phyloP scores from a whole-genome alignment of 139 green algal species.

The Coelastrella sp. region DNA sequence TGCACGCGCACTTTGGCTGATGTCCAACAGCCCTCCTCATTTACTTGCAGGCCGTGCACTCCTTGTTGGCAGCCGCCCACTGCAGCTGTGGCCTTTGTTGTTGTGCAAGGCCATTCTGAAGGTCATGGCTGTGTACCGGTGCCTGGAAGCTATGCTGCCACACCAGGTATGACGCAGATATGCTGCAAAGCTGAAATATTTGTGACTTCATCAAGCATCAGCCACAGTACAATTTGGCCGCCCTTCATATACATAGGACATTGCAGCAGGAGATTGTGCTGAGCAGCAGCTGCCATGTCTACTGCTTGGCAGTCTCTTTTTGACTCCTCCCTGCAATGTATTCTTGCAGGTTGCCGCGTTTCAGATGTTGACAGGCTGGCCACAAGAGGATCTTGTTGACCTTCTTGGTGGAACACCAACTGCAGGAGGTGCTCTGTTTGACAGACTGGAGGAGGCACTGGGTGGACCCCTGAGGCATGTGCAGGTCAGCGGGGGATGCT shows the following conservation, averaged over 20 bases:
- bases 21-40: not conserved
- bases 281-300: not conserved
- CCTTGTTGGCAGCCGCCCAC: conserved; percentile 68
- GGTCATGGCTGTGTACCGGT: conserved; percentile 67
- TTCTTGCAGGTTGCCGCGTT: conserved; percentile 66
- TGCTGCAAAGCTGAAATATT: no score
- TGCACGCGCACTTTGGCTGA: no score
- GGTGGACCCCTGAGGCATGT: conserved; percentile 28
- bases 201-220: no score
- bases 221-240: no score
- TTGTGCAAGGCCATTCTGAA: conserved; percentile 85
- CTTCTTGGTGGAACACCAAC: conserved; percentile 35
- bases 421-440: conserved; percentile 66
- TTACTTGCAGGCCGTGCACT: conserved; percentile 61
- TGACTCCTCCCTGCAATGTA: not conserved
- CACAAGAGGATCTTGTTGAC: conserved; percentile 73
- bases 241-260: not conserved
- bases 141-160: conserved; percentile 58
- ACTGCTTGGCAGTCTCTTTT: not conserved
- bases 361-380: conserved; percentile 81
- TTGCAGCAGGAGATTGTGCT: no score
- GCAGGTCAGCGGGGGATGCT: conserved; percentile 24
- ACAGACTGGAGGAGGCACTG: conserved; percentile 69
- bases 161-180: conserved; percentile 55
- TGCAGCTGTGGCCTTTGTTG: conserved; percentile 86